These are phyloP conservation scores for Chlorella sp. DNA, from an alignment of 139 green algal genomes.

Conservation along the genomic window DNA sequence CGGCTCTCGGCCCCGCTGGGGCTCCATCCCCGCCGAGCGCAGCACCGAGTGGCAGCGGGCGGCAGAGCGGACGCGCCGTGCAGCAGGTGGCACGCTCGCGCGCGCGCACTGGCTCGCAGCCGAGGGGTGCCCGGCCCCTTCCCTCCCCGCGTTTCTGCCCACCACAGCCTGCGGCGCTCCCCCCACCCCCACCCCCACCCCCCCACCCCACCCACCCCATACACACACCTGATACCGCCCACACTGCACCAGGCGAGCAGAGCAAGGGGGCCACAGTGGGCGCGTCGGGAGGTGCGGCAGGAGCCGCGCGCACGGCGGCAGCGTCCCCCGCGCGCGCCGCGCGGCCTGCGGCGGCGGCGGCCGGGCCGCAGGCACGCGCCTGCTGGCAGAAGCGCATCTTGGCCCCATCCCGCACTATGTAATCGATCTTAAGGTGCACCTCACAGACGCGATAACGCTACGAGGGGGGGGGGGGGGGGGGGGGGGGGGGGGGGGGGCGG, in stretches of 20 bases:
- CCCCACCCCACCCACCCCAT: not conserved
- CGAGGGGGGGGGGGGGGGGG: conserved; percentile 37
- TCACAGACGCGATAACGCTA: conserved; percentile 68
- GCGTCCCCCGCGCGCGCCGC: too few relatives aligned
- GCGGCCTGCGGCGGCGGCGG: too few relatives aligned
- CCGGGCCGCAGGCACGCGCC: conserved; percentile 12
- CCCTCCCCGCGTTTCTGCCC: too few relatives aligned
- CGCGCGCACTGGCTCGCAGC: too few relatives aligned
- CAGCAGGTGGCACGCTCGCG: too few relatives aligned
- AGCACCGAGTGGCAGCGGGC: not conserved
- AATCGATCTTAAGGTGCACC: conserved; percentile 32
- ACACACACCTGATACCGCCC: not conserved
- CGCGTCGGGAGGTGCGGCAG: not conserved
- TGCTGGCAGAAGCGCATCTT: conserved; percentile 87
- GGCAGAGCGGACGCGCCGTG: not conserved
- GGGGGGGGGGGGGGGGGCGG: not conserved
- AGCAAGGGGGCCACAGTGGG: not conserved
- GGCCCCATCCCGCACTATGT: conserved; percentile 33
- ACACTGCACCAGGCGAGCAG: not conserved
- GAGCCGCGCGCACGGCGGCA: too few relatives aligned
- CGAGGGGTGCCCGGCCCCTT: too few relatives aligned
- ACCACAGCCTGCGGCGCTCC: too few relatives aligned
- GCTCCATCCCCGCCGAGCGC: not conserved
- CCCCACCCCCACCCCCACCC: not conserved
- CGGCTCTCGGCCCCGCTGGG: not conserved